Base-by-base conservation (phyloP, 768 basidiomycete species). In the Panaeolus papilionaceus region DNA sequence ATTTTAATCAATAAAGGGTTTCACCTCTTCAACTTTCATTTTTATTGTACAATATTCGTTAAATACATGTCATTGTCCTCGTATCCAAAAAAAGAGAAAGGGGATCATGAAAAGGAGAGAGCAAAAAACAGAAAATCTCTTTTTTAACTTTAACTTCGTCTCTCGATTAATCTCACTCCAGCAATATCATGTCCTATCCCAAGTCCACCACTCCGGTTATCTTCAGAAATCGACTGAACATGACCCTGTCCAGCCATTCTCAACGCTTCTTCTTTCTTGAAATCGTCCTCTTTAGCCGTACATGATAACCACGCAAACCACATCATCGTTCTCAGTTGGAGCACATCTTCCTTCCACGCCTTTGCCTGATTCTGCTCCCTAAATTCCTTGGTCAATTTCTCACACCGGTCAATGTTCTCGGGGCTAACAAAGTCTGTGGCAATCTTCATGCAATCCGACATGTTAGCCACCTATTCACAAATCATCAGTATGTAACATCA, bases 401-500 rank as follows among this genome's bases (percentile, higher is more conserved):
- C 93, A 78, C 96, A 98, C 39, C 94, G 87, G 61, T 80, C 82
- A 44, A 98, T 90, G 75, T 97, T 98, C 81, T 98, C 94, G 49
- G 95, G 92, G 83, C 92, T 94, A 70, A 98, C 95, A 77, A 95
- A 98, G 79, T 98, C 96, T 73, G 92, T 86, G 37, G 96, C 96
- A 63, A 98, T 94, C 80, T 98, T 98, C 81, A 98, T 90, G 74
- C 94, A 96, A 77, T 98, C 95, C n/a, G 94, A 86, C 63, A 96
- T 80, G 76, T 98, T 98, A 71, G 92, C 92, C 9, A 98, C 96
- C 89, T 97, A 72, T 20, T 71, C 71, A 38, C 18, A 11, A 63
- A 61, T 28, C 18, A 62, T 42, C 39, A 61, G 38, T 38, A 20
- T 33, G 33, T 33, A 51, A 45, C 45, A 26, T 47, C 16, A 37